Conservation (phyloP, 2,329 filamentous ascomycete species). For the Penicillium sp. region DNA sequence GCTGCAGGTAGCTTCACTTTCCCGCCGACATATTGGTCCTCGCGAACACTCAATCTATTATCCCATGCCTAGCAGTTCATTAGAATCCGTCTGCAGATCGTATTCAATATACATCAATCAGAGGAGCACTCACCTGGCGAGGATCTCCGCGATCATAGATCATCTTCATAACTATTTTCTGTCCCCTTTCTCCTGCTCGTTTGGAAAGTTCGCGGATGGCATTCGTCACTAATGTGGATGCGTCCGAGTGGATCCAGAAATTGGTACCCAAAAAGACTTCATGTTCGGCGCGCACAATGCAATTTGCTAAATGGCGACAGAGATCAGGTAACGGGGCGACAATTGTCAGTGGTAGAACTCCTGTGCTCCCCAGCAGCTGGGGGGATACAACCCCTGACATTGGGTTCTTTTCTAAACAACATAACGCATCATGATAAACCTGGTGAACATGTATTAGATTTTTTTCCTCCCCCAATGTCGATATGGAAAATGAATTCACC, state of each 20-base stretch:
- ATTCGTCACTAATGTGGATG: slow-evolving; percentile 66
- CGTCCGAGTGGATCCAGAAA: slow-evolving; percentile 70
- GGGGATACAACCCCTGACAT: slow-evolving; percentile 56
- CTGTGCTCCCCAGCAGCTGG: slow-evolving; percentile 60
- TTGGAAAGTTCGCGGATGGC: slow-evolving; percentile 68
- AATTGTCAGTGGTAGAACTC: slow-evolving; percentile 67
- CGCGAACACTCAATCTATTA: slow-evolving; percentile 62
- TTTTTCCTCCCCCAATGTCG: no score
- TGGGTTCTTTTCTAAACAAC: slow-evolving; percentile 39
- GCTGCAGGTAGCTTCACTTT: slow-evolving; percentile 62
- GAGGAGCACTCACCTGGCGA: slow-evolving; percentile 52
- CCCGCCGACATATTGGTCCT: slow-evolving; percentile 58
- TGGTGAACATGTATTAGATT: slow-evolving; percentile 25
- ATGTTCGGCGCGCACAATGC: slow-evolving; percentile 69
- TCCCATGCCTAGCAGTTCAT: slow-evolving; percentile 49
- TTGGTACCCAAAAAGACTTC: slow-evolving; percentile 76
- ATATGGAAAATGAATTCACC: slow-evolving; percentile 33
- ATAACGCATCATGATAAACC: slow-evolving; percentile 66
- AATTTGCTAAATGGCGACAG: slow-evolving; percentile 70
- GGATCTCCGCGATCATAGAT: slow-evolving; percentile 71
- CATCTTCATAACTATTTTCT: slow-evolving; percentile 66
- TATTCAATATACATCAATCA: neutral
- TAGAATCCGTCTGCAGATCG: neutral
- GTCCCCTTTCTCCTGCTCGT: slow-evolving; percentile 59
- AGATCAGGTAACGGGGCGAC: slow-evolving; percentile 70